Base-by-base conservation (phyloP, 345 rosid genomes). In the Trapa bicornis region DNA sequence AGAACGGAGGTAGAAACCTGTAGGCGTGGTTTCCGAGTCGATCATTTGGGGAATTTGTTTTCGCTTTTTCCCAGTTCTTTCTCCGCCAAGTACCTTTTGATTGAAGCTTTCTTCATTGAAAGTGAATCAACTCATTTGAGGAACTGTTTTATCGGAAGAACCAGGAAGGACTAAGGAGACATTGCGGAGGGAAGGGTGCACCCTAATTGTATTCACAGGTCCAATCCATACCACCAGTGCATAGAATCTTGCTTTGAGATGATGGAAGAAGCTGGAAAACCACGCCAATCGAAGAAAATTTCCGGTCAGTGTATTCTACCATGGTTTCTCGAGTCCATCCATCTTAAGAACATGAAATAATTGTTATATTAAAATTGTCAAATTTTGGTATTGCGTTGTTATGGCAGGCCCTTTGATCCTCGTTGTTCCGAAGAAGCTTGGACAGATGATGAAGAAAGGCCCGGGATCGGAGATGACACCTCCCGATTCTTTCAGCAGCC, bases 171-270 rank as follows among this genome's bases (percentile, higher is more conserved):
- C 29, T 22, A 33, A 32, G 38, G 2, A 1, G 43, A 32, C 33
- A 77, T 68, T 75, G 77, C 71, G 35, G 80, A 75, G 58, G 66
- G 77, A 64, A 79, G 67, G 70, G 81, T 76, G 29, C 83, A 79
- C 65, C 82, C 75, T 0, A 75, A 82, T 68, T 86, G 91, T 38
- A 64, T 67, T 38, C 78, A 85, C 41, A 86, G 86, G 61, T 65
- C 83, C 17, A 87, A 85, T 73, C 89, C 89, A 53, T 85, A 80
- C 75, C 88, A 87, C 65, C 84, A 83, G 71, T 85, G 88, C 39
- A 80, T 73, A 53, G 83, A 78, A 53, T 75, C 77, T 72, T 87
- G 93, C 80, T 78, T 79, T 65, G 71, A 70, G 48, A 83, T 61
- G 81, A 73, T 83, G 66, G 82, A 80, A 4, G 76, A 80, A 71